A percentile compares a stretch with the other conserved stretches of the same genome.
phyloP scores from a whole-genome alignment of 2,329 filamentous ascomycete genomes.

The Fusarium marasasianum region DNA sequence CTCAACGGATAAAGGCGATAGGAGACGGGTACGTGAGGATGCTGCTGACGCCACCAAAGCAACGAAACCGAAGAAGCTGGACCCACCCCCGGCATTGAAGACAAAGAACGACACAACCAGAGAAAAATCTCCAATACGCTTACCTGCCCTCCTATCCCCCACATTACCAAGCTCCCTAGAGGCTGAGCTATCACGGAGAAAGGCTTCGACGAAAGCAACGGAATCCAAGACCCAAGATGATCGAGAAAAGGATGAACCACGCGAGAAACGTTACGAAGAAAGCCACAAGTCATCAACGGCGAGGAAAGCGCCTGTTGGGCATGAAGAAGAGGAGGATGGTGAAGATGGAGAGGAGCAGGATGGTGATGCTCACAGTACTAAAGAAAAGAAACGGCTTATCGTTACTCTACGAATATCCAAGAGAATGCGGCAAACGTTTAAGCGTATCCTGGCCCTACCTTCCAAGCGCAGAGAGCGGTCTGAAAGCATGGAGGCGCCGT shows the following conservation, averaged over 20 bases:
- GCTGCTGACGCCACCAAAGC: constrained; percentile 42
- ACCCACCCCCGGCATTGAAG: constrained; percentile 37
- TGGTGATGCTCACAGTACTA: constrained; percentile 44
- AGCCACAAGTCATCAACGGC: constrained; percentile 31
- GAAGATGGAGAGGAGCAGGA: constrained; percentile 47
- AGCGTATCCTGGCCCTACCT: constrained; percentile 57
- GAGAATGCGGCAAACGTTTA: constrained; percentile 54
- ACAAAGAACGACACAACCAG: constrained; percentile 50
- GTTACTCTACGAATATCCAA: constrained; percentile 62
- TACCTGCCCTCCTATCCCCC: constrained; percentile 65
- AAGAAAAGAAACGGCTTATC: constrained; percentile 47
- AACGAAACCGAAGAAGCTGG: constrained; percentile 45
- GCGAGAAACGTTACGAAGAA: constrained; percentile 34
- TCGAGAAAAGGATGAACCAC: constrained; percentile 31
- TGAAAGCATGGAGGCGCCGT: constrained; percentile 53
- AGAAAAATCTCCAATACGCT: constrained; percentile 48
- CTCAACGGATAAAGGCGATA: constrained; percentile 41
- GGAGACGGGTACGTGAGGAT: constrained; percentile 48
- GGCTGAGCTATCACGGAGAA: constrained; percentile 48
- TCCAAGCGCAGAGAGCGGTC: constrained; percentile 47
- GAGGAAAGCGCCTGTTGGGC: constrained; percentile 41
- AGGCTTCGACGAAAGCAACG: constrained; percentile 38
- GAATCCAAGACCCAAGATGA: constrained; percentile 31
- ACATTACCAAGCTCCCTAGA: constrained; percentile 64
- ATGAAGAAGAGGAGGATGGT: constrained; percentile 48